phyloP scores from a whole-genome alignment of 352 stramenopile species.

The Poterioochromonas sp. region DNA sequence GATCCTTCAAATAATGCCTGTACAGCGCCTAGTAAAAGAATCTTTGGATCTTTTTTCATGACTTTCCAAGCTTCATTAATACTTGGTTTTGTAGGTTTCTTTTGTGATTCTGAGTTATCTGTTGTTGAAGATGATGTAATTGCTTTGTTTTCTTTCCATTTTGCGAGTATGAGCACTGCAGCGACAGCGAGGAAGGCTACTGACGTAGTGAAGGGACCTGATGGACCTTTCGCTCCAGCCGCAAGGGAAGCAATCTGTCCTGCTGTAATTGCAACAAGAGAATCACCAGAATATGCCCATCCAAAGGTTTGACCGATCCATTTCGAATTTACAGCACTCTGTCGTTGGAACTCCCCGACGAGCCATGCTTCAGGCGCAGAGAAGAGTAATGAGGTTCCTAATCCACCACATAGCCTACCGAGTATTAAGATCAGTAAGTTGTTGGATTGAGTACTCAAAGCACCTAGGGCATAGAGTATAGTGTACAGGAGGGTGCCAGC shows the following conservation, averaged over 20 bases:
- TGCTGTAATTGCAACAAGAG: slow-evolving; percentile 81
- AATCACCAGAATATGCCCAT: slow-evolving; percentile 69
- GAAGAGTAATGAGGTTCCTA: slow-evolving; percentile 79
- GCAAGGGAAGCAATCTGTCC: slow-evolving; percentile 72
- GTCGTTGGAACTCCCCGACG: slow-evolving; percentile 61
- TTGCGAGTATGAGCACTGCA: slow-evolving; percentile 47
- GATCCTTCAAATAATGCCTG: slow-evolving; percentile 58
- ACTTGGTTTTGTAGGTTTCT: slow-evolving; percentile 35
- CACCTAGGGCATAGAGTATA: slow-evolving; percentile 49
- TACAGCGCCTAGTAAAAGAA: slow-evolving; percentile 48
- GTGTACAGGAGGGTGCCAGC: slow-evolving; percentile 71
- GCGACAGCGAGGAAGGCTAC: slow-evolving; percentile 53
- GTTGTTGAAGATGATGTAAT: slow-evolving; percentile 31
- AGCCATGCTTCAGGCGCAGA: slow-evolving; percentile 83
- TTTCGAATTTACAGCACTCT: slow-evolving; percentile 25
- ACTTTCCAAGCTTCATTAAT: slow-evolving; percentile 56
- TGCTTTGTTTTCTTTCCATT: slow-evolving; percentile 67
- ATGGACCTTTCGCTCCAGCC: slow-evolving; percentile 51
- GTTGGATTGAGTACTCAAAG: slow-evolving; percentile 52
- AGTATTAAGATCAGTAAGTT: slow-evolving; percentile 62
- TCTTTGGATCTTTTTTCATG: slow-evolving; percentile 45
- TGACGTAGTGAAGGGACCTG: slow-evolving; percentile 62
- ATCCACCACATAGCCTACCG: slow-evolving; percentile 67
- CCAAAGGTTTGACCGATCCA: slow-evolving; percentile 66
- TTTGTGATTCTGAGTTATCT: background rate